These are phyloP conservation scores for Ceriops tagal DNA, from an alignment of 345 rosid genomes.

Conservation along the genomic window DNA sequence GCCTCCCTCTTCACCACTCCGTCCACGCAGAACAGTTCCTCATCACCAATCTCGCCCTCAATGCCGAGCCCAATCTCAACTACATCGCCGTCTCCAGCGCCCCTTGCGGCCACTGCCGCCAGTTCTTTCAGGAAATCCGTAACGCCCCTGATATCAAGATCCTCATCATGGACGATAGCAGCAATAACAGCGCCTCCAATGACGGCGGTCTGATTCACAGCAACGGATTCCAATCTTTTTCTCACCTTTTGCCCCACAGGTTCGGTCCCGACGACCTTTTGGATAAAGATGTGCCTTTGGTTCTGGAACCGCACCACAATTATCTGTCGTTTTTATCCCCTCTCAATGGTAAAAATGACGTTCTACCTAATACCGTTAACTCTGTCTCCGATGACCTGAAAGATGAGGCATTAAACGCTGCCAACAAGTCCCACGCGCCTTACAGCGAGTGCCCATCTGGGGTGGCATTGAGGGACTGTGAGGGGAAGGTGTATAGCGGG, in stretches of 20 bases:
- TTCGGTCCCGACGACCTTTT: conserved; percentile 85
- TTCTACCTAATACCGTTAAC: conserved; percentile 11
- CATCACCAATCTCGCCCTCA: conserved; percentile 72
- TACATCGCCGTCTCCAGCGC: conserved; percentile 83
- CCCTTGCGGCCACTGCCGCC: conserved; percentile 99
- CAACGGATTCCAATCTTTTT: conserved; percentile 33
- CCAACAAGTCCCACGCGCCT: conserved; percentile 81
- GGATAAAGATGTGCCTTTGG: conserved; percentile 53
- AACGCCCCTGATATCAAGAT: conserved; percentile 52
- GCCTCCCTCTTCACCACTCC: conserved; percentile 84
- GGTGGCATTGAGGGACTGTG: conserved; percentile 63
- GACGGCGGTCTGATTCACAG: neutral
- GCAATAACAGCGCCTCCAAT: conserved; percentile 2
- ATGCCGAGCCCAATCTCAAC: conserved; percentile 49
- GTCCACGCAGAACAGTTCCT: conserved; percentile 98
- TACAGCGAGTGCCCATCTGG: conserved; percentile 91
- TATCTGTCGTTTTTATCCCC: conserved; percentile 25
- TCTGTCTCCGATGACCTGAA: conserved; percentile 23
- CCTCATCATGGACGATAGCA: conserved; percentile 36
- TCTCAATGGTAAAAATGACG: conserved; percentile 12
- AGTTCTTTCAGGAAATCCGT: conserved; percentile 85
- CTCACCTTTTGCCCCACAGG: conserved; percentile 58
- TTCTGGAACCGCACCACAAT: conserved; percentile 62
- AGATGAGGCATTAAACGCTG: conserved; percentile 62
- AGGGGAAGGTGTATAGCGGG: conserved; percentile 73